Evolutionary conservation across 129 eudicot species (phyloP).

Genomic region (Sambucus nigra): DNA sequence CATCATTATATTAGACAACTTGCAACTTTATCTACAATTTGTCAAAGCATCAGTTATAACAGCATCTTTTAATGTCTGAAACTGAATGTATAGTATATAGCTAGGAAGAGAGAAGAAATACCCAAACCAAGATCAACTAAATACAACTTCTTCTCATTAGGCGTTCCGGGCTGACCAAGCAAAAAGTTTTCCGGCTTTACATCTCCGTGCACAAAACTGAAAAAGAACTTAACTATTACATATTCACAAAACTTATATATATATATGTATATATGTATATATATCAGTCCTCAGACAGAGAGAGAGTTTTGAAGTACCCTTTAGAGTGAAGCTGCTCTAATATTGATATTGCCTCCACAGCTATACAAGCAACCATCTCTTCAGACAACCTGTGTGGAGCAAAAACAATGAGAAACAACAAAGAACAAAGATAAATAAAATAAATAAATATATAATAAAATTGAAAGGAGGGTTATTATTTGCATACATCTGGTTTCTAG

Average conservation of each 20-base stretch:
- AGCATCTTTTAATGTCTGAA: neutral
- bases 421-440: neutral
- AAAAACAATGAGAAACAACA: neutral
- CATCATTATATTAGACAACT: neutral
- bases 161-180: constrained; percentile 78
- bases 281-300: constrained; percentile 8
- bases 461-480: neutral
- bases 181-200: constrained; percentile 93
- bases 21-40: constrained; percentile 2
- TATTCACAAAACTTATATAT: neutral
- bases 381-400: constrained; percentile 47
- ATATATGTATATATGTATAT: neutral
- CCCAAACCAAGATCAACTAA: constrained; percentile 94
- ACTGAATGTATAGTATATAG: too few relatives aligned
- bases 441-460: neutral
- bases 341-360: constrained; percentile 77
- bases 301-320: constrained; percentile 30
- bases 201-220: constrained; percentile 91
- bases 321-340: constrained; percentile 64
- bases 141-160: constrained; percentile 70
- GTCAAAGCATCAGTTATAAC: neutral
- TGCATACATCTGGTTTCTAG: constrained; percentile 44
- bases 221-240: neutral
- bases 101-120: constrained; percentile 6
- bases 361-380: constrained; percentile 93